Percentiles rank a stretch among this genome's conserved stretches.
These are phyloP conservation scores for Medicago lupulina DNA, from an alignment of 306 rosid genomes.

Conservation along the genomic window DNA sequence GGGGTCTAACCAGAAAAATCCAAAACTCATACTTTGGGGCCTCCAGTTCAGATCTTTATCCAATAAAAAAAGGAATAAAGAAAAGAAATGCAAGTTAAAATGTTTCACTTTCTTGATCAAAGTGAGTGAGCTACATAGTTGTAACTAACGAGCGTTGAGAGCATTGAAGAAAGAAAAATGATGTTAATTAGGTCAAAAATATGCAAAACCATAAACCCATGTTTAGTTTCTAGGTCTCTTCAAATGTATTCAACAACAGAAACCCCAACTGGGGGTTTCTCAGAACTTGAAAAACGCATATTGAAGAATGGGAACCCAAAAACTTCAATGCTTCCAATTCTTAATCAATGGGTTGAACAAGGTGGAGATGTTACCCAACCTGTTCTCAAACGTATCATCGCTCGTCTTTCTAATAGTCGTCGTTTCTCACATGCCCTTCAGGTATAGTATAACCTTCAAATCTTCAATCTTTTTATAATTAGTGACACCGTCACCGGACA, in stretches of 20 bases:
- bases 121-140: background rate
- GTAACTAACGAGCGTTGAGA: background rate
- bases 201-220: slow-evolving; percentile 28
- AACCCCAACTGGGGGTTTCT: slow-evolving; percentile 32
- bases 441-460: slow-evolving; percentile 22
- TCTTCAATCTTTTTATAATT: background rate
- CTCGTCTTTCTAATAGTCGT: slow-evolving; percentile 49
- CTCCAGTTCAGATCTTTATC: no score
- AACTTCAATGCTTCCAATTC: slow-evolving; percentile 50
- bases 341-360: slow-evolving; percentile 66
- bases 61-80: no score
- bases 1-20: no score
- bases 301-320: slow-evolving; percentile 47
- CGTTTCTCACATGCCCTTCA: slow-evolving; percentile 77
- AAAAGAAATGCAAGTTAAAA: no score
- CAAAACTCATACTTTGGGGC: no score
- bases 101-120: no score
- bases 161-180: slow-evolving; percentile 28
- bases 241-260: slow-evolving; percentile 31
- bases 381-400: slow-evolving; percentile 46
- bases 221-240: slow-evolving; percentile 29
- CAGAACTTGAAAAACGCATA: slow-evolving; percentile 43
- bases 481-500: no score
- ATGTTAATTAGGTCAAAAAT: slow-evolving; percentile 46
- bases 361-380: slow-evolving; percentile 46